phyloP scores from a whole-genome alignment of 2,329 filamentous ascomycete genomes.

The Epichloe uncinata region DNA sequence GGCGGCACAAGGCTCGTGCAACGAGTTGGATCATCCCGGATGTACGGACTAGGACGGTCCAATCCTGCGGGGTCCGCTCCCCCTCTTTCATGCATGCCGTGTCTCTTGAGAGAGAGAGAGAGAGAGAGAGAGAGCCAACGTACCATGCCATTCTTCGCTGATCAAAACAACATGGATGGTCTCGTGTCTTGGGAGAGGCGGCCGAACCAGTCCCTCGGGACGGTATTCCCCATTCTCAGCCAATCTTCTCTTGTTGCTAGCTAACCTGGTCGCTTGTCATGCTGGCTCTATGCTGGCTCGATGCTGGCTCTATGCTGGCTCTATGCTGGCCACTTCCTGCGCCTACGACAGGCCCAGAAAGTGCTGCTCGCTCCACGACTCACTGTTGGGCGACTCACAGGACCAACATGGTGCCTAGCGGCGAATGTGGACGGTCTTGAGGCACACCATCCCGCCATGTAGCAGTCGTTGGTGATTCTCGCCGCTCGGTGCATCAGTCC shows the following conservation, averaged over 20 bases:
- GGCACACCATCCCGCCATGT: neutral
- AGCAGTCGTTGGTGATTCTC: neutral
- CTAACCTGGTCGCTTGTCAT: too few species aligned
- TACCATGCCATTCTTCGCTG: neutral
- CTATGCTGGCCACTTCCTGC: too few species aligned
- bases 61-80: neutral
- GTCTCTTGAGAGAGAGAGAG: too few species aligned
- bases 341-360: too few species aligned
- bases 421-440: neutral
- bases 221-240: neutral
- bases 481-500: neutral
- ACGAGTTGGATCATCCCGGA: too few species aligned
- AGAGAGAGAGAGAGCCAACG: neutral
- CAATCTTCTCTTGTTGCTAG: neutral
- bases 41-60: too few species aligned
- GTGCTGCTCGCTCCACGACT: too few species aligned
- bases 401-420: too few species aligned
- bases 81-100: neutral
- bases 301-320: too few species aligned
- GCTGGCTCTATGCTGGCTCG: too few species aligned
- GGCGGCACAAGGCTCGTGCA: neutral
- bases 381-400: too few species aligned
- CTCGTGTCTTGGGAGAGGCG: neutral
- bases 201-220: neutral
- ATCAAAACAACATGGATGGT: neutral